Conservation (phyloP, 176 grass and related monocot genomes). For the Chloris gayana region DNA sequence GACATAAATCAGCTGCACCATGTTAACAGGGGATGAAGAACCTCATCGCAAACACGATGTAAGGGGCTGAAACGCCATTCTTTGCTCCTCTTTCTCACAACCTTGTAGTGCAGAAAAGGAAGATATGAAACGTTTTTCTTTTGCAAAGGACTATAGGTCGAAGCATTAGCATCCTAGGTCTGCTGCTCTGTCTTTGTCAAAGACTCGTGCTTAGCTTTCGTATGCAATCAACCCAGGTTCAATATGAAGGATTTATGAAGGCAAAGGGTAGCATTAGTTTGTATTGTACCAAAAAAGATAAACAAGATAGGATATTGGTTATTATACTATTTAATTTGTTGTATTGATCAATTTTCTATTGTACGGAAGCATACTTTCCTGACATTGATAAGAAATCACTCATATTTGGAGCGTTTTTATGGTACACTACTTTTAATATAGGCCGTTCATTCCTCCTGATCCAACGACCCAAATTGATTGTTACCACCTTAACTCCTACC, state of each 20-base stretch:
- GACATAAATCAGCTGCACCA: background rate
- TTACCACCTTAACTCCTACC: no score
- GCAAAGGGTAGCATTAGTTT: background rate
- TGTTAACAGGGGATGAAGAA: background rate
- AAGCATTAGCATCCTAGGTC: background rate
- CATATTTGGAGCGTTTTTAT: background rate
- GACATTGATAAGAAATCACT: background rate
- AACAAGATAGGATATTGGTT: background rate
- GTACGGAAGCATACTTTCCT: background rate
- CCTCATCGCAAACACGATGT: no score
- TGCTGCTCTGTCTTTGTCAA: background rate
- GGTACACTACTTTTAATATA: no score
- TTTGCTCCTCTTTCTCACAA: background rate
- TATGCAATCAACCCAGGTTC: no score
- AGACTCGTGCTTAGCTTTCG: background rate
- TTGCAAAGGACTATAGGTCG: background rate
- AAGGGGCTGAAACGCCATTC: background rate
- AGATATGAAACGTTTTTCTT: background rate
- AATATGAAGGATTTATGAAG: conserved; percentile 3
- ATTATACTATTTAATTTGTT: background rate
- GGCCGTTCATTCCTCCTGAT: no score
- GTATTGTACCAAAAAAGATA: background rate
- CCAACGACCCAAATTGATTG: no score
- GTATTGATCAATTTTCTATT: background rate
- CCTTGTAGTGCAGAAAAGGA: background rate